Evolutionary conservation across 2,329 filamentous ascomycete genomes (phyloP).

Genomic region (Aspergillus fijiensis): DNA sequence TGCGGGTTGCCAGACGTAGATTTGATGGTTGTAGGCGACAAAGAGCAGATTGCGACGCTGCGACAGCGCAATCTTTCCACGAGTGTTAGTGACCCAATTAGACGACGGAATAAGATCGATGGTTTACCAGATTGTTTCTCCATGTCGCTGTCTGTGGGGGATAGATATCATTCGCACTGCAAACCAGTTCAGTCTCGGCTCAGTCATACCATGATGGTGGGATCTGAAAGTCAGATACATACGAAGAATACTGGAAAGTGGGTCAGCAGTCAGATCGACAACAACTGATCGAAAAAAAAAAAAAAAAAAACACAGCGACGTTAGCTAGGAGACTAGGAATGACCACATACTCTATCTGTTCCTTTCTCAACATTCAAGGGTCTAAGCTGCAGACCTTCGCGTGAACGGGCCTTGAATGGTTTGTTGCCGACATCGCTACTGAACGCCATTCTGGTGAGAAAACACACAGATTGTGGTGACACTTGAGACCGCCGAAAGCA

Average conservation of each 20-base stretch:
- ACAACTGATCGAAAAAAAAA: neutral
- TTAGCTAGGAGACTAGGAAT: neutral
- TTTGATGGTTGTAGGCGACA: constrained; percentile 40
- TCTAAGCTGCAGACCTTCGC: constrained; percentile 29
- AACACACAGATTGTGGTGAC: neutral
- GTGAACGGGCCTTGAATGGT: constrained; percentile 11
- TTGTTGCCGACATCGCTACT: constrained; percentile 10
- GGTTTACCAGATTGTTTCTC: constrained; percentile 45
- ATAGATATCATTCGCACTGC: constrained; percentile 28
- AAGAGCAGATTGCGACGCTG: constrained; percentile 50
- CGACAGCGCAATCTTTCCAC: constrained; percentile 43
- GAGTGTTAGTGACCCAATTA: neutral
- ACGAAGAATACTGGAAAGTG: constrained; percentile 19
- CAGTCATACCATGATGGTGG: neutral
- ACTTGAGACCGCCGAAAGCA: neutral
- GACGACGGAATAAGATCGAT: neutral
- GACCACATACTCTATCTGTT: constrained; percentile 35
- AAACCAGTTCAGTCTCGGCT: constrained; percentile 10
- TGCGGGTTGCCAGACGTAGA: constrained; percentile 47
- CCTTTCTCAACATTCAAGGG: constrained; percentile 35
- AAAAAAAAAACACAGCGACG: constrained; percentile 1
- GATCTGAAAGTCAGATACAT: constrained; percentile 11
- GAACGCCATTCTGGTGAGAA: constrained; percentile 21
- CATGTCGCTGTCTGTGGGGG: constrained; percentile 39
- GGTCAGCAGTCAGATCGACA: constrained; percentile 10